Evolutionary conservation across 2,329 filamentous ascomycete genomes (phyloP).

Genomic region (Penicillium decumbens): DNA sequence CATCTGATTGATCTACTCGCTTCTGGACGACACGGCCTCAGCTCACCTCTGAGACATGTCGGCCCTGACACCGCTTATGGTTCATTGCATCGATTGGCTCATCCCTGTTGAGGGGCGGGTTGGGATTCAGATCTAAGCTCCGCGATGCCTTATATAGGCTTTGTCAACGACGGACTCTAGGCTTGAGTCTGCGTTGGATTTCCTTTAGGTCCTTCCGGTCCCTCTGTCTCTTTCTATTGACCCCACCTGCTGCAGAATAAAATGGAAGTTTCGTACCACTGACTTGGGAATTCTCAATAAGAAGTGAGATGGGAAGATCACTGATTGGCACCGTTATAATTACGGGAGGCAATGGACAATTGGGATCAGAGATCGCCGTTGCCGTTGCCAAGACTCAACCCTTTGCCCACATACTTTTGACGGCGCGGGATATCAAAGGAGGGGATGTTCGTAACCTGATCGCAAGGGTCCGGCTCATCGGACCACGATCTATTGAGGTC

Average conservation of each 20-base stretch:
- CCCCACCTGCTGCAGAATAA: background rate
- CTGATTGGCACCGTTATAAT: slow-evolving; percentile 37
- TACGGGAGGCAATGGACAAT: slow-evolving; percentile 33
- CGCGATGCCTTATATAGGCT: slow-evolving; percentile 12
- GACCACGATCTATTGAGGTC: slow-evolving; percentile 34
- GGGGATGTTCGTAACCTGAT: slow-evolving; percentile 28
- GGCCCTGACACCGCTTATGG: slow-evolving; percentile 12
- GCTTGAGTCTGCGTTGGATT: background rate
- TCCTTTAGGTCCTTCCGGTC: background rate
- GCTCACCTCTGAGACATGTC: slow-evolving; percentile 19
- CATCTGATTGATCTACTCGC: slow-evolving; percentile 21
- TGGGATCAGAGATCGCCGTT: slow-evolving; percentile 36
- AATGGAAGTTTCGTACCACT: background rate
- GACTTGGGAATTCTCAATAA: background rate
- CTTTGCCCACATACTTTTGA: slow-evolving; percentile 33
- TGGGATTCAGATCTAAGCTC: slow-evolving; percentile 9
- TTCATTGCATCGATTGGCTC: slow-evolving; percentile 12
- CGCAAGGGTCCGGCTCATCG: slow-evolving; percentile 30
- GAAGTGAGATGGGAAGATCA: slow-evolving; percentile 29
- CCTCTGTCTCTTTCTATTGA: background rate
- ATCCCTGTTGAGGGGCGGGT: slow-evolving; percentile 3
- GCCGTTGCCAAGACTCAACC: slow-evolving; percentile 36
- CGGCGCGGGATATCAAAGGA: slow-evolving; percentile 29
- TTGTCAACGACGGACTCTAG: background rate
- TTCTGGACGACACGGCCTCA: slow-evolving; percentile 11